Conservation (phyloP, 129 eudicot genomes). For the Mikania micrantha region DNA sequence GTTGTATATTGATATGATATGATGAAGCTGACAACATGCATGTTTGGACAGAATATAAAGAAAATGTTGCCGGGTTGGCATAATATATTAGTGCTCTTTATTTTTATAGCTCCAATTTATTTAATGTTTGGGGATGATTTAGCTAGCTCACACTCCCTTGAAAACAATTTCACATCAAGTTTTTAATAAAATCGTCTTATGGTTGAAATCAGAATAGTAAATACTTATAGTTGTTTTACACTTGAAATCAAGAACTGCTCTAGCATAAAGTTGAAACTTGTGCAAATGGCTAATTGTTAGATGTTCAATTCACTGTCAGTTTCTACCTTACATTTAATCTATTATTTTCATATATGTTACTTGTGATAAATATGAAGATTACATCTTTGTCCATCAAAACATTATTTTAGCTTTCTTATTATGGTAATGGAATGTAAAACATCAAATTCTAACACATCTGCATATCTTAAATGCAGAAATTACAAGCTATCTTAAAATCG, state of each 20-base stretch:
- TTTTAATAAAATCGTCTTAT: neutral
- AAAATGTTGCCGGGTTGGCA: constrained; percentile 3
- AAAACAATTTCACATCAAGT: neutral
- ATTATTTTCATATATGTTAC: too few species aligned
- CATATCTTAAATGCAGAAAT: constrained; percentile 56
- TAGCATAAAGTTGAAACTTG: constrained; percentile 5
- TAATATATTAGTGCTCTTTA: neutral
- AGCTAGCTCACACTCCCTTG: neutral
- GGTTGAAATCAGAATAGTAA: neutral
- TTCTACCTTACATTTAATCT: too few species aligned
- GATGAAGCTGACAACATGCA: neutral
- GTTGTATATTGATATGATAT: constrained; percentile 3
- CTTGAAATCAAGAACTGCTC: neutral
- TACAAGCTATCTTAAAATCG: constrained; percentile 49
- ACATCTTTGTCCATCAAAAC: neutral
- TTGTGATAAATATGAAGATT: neutral
- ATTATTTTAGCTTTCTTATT: constrained; percentile 3
- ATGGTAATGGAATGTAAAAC: constrained; percentile 5
- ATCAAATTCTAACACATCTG: constrained; percentile 13
- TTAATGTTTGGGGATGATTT: neutral
- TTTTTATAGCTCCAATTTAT: neutral
- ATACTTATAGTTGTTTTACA: neutral
- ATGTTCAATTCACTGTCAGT: neutral
- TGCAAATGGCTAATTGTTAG: neutral
- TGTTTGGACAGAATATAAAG: neutral